These are phyloP conservation scores for Vitis vinifera DNA, from an alignment of 164 flowering plant species.

Conservation along the genomic window DNA sequence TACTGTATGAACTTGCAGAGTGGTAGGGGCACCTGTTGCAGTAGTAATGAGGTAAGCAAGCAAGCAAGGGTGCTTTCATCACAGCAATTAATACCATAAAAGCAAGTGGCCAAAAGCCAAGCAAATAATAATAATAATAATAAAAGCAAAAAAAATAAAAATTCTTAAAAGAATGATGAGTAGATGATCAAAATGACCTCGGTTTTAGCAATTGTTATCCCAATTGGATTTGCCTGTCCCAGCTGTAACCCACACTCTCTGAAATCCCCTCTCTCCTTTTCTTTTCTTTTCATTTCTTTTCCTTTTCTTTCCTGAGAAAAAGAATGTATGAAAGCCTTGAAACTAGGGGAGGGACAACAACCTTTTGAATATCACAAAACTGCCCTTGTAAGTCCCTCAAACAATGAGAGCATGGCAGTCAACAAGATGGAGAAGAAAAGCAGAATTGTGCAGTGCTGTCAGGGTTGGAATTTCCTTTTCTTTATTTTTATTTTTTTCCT, in stretches of 20 bases:
- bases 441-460: slow-evolving; percentile 13
- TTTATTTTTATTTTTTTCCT: neutral
- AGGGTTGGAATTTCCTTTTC: slow-evolving; percentile 11
- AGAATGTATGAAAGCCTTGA: slow-evolving; percentile 15
- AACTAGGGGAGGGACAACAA: slow-evolving; percentile 6
- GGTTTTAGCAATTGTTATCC: slow-evolving; percentile 17
- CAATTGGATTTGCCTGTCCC: slow-evolving; percentile 29
- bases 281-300: neutral
- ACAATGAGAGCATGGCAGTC: slow-evolving; percentile 21
- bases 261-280: neutral
- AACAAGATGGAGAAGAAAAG: slow-evolving; percentile 15
- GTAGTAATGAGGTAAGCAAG: too few relatives aligned
- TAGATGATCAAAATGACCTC: slow-evolving; percentile 22
- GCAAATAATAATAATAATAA: too few relatives aligned
- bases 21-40: neutral
- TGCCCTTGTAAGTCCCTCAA: neutral
- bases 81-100: too few relatives aligned
- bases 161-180: slow-evolving; percentile 32
- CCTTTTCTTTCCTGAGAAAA: neutral
- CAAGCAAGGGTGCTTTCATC: too few relatives aligned
- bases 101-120: too few relatives aligned
- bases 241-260: slow-evolving; percentile 32
- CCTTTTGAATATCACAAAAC: neutral
- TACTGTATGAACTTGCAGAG: neutral
- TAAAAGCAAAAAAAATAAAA: neutral